Conservation (phyloP, 2,329 filamentous ascomycete species). For the Fusarium torulosum region DNA sequence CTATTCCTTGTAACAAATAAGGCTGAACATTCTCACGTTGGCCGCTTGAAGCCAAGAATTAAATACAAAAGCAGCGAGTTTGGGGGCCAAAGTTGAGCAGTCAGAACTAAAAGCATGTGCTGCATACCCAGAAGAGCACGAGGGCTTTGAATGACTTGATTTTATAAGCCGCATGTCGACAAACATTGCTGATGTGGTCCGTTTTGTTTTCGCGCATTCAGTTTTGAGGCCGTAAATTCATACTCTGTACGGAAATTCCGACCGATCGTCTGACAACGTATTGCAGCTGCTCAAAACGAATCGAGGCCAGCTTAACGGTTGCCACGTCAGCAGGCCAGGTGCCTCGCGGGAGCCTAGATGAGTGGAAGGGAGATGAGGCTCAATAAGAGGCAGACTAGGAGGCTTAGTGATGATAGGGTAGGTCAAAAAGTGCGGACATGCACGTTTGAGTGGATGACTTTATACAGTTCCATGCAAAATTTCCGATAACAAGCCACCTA, state of each 20-base stretch:
- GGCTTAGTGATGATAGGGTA: background rate
- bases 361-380: slow-evolving; percentile 27
- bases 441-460: background rate
- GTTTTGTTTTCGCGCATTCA: background rate
- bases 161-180: slow-evolving; percentile 8
- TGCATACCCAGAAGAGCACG: slow-evolving; percentile 21
- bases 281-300: slow-evolving; percentile 24
- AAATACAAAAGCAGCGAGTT: slow-evolving; percentile 24
- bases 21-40: slow-evolving; percentile 7
- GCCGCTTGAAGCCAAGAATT: background rate
- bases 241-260: background rate
- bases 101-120: slow-evolving; percentile 16
- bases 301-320: slow-evolving; percentile 3
- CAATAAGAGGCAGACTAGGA: slow-evolving; percentile 31
- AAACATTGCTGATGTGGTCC: background rate
- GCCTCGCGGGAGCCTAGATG: slow-evolving; percentile 20
- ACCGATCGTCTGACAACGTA: slow-evolving; percentile 35
- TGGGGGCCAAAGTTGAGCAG: slow-evolving; percentile 16
- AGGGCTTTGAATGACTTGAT: slow-evolving; percentile 3
- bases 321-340: slow-evolving; percentile 43
- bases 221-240: slow-evolving; percentile 28
- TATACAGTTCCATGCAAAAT: background rate
- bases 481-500: no score
- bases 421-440: background rate
- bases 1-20: background rate